Conservation (phyloP, 2,329 filamentous ascomycete species). For the Eurotiales sp. region DNA sequence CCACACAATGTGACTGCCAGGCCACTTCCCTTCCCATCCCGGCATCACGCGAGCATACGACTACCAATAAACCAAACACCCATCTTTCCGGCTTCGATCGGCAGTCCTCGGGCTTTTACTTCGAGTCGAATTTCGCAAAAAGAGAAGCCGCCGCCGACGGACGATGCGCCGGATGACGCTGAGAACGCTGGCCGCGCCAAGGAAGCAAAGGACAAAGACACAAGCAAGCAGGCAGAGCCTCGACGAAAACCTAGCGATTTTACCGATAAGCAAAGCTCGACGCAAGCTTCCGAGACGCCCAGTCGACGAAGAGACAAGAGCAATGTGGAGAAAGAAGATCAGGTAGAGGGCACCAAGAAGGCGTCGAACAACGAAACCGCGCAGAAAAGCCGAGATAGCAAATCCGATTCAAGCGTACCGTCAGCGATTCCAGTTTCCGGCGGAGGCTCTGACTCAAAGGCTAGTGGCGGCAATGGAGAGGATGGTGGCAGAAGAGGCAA, state of each 20-base stretch:
- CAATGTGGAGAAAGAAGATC: slow-evolving; percentile 31
- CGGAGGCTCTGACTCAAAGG: slow-evolving; percentile 39
- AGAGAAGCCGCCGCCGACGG: slow-evolving; percentile 52
- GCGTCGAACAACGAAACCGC: slow-evolving; percentile 30
- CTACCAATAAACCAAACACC: slow-evolving; percentile 25
- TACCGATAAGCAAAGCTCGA: slow-evolving; percentile 26
- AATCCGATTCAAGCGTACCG: slow-evolving; percentile 49
- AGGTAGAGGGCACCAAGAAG: slow-evolving; percentile 38
- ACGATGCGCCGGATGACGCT: slow-evolving; percentile 34
- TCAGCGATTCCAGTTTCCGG: slow-evolving; percentile 38
- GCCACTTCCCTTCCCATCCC: slow-evolving; percentile 28
- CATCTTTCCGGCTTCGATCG: slow-evolving; percentile 23
- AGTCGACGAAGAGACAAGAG: slow-evolving; percentile 38
- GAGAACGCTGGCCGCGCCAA: slow-evolving; percentile 47
- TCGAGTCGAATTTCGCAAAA: slow-evolving; percentile 50
- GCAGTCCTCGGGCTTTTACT: slow-evolving; percentile 40
- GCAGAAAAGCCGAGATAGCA: slow-evolving; percentile 38
- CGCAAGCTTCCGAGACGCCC: slow-evolving; percentile 27
- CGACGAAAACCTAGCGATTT: slow-evolving; percentile 40
- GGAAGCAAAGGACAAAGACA: slow-evolving; percentile 32
- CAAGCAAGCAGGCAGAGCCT: slow-evolving; percentile 34
- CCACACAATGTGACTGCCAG: slow-evolving; percentile 38
- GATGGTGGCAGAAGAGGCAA: slow-evolving; percentile 67
- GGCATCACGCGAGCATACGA: slow-evolving; percentile 29
- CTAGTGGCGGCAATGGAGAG: slow-evolving; percentile 56